Evolutionary conservation across 768 basidiomycete genomes (phyloP), one percentile per base, ranked within the genome.

Genomic region (Crassisporium funariophilum): DNA sequence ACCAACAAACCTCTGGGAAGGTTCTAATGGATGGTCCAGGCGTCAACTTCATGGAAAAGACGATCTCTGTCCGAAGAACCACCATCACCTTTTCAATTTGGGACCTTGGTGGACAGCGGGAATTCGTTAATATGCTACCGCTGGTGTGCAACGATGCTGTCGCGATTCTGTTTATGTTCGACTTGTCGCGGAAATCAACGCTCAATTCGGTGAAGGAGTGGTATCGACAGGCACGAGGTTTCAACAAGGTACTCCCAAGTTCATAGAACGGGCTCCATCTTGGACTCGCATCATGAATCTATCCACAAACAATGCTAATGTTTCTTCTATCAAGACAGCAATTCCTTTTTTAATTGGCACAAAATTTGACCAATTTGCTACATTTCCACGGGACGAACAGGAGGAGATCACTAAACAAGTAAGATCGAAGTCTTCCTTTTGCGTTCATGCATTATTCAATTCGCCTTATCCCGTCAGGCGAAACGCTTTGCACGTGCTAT

Each of bases 11-110:
- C 16, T 22, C 5, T 19, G 5, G 12, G 23, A 2, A 25, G 10
- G 11, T 23, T 51, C 46, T 33, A 48, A 44, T 35, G 48, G 36
- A 53, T 29, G 35, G 48, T 46, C 15, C 38, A 75, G 91, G 95
- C 76, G 94, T 98, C 74, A 98, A 98, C 71, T 98, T 98, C 70
- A 98, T 98, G 97, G 95, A 99, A 77, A 99, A 99, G 78, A 97
- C 95, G 12, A 98, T 99, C 60, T 89, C 91, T 46, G 95, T 99
- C 57, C 86, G 97, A 57, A 87, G 95, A 68, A 98, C 97, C 48
- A 97, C 95, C 46, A 98, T 99, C 69, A 98, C 95, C 2, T 98
- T 99, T 74, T 98, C 95, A 54, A 97, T 98, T 69, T 99, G 97
- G 95, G 94, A 97, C 76, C 74, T 97, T 47, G 94, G 94, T 55